These are phyloP conservation scores for Euphorbia lathyris DNA, from an alignment of 345 rosid genomes.

Conservation along the genomic window DNA sequence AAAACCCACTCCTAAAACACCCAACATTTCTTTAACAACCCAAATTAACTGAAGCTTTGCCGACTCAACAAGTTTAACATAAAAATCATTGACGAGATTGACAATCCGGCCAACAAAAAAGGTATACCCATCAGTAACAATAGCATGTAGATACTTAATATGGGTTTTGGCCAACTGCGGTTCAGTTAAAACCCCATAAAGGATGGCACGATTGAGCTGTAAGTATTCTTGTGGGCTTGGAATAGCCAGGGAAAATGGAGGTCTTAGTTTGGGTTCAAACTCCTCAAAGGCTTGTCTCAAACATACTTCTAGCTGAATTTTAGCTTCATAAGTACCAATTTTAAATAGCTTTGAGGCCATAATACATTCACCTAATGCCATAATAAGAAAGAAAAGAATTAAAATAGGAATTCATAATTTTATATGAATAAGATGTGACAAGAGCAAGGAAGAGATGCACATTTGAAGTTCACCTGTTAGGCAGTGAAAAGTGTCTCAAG, in stretches of 20 bases:
- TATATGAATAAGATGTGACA: background rate
- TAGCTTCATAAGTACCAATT: constrained; percentile 38
- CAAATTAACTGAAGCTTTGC: constrained; percentile 59
- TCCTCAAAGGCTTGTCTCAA: constrained; percentile 54
- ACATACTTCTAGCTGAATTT: constrained; percentile 52
- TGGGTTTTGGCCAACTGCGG: constrained; percentile 43
- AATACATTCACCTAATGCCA: background rate
- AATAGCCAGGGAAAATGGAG: constrained; percentile 57
- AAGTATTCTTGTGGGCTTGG: constrained; percentile 51
- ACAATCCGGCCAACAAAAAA: constrained; percentile 45
- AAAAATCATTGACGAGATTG: constrained; percentile 48
- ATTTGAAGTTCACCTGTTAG: background rate
- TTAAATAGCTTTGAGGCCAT: constrained; percentile 49
- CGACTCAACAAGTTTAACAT: constrained; percentile 51
- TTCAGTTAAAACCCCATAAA: constrained; percentile 56
- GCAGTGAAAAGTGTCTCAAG: background rate
- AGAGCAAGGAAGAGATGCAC: background rate
- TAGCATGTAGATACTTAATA: constrained; percentile 62
- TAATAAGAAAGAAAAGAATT: background rate
- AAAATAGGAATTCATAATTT: background rate
- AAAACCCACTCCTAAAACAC: constrained; percentile 55
- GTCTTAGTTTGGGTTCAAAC: constrained; percentile 44
- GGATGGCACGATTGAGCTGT: constrained; percentile 57
- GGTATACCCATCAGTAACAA: constrained; percentile 68
- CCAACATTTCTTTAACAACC: constrained; percentile 60